A percentile compares a stretch with the other conserved stretches of the same genome.
These are phyloP conservation scores for Cryptosporidium sp. DNA, from an alignment of 169 alveolate species.

Conservation along the genomic window DNA sequence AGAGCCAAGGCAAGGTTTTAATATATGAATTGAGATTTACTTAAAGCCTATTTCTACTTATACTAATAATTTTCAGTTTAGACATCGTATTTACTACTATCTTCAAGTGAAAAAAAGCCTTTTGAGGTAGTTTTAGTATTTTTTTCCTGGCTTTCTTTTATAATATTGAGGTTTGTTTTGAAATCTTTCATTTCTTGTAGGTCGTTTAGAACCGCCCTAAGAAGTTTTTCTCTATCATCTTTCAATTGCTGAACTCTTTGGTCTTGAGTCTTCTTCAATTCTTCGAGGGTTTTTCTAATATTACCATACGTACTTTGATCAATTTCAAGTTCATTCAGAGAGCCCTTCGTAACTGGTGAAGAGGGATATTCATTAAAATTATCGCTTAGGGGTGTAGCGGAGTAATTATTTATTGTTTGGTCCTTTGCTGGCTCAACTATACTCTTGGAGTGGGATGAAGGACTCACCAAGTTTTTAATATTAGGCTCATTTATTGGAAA, in stretches of 20 bases:
- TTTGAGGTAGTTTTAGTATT: conserved; percentile 5
- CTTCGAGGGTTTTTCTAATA: conserved; percentile 68
- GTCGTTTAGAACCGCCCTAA: conserved; percentile 64
- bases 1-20: conserved; percentile 74
- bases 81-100: neutral
- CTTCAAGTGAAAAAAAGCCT: conserved; percentile 47
- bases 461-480: neutral
- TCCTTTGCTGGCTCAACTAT: neutral
- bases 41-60: neutral
- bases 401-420: neutral
- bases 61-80: neutral
- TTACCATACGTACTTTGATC: conserved; percentile 58
- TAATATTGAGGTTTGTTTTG: conserved; percentile 17
- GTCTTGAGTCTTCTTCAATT: conserved; percentile 69
- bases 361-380: conserved; percentile 36
- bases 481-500: neutral
- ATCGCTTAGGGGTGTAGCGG: neutral
- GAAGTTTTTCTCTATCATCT: conserved; percentile 68
- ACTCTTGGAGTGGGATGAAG: neutral
- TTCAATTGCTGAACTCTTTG: conserved; percentile 71
- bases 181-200: conserved; percentile 73
- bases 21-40: conserved; percentile 1
- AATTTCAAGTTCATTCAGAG: conserved; percentile 36
- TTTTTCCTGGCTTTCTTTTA: conserved; percentile 20
- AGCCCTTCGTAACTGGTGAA: conserved; percentile 24